These are phyloP conservation scores for Penicillium paradoxum DNA, from an alignment of 495 filamentous ascomycete species.

Conservation along the genomic window DNA sequence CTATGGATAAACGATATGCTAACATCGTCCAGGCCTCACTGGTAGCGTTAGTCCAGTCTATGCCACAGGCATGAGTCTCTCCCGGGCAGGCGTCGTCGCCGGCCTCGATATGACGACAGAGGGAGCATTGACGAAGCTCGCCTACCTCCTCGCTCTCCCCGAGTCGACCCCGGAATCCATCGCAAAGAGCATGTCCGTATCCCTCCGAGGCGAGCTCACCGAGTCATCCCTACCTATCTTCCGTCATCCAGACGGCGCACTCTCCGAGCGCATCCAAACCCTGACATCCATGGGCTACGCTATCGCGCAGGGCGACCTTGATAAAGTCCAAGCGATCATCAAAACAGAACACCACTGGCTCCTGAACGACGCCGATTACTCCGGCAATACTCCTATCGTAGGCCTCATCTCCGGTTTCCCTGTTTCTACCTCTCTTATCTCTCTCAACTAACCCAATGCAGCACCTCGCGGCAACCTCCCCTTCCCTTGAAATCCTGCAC, in stretches of 20 bases:
- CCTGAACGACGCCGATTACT: slow-evolving; percentile 77
- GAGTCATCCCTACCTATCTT: slow-evolving; percentile 61
- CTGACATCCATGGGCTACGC: slow-evolving; percentile 77
- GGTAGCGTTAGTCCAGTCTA: slow-evolving; percentile 89
- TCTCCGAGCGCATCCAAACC: slow-evolving; percentile 42
- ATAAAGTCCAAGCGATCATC: slow-evolving; percentile 59
- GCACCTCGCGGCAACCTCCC: slow-evolving; percentile 62
- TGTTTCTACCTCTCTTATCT: neutral
- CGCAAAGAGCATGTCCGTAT: slow-evolving; percentile 63
- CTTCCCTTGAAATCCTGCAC: slow-evolving; percentile 57
- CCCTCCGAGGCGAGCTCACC: slow-evolving; percentile 82
- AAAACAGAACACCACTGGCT: slow-evolving; percentile 61
- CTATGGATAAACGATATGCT: neutral
- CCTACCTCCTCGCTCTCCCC: slow-evolving; percentile 74
- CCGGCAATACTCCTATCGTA: slow-evolving; percentile 81
- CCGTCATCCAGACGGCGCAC: slow-evolving; percentile 60
- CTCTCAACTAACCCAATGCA: slow-evolving; percentile 17
- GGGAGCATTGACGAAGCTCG: slow-evolving; percentile 88
- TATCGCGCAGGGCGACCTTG: slow-evolving; percentile 66
- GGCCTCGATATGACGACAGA: slow-evolving; percentile 92
- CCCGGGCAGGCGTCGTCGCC: slow-evolving; percentile 85
- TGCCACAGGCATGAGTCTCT: slow-evolving; percentile 81
- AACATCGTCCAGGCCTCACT: slow-evolving; percentile 47
- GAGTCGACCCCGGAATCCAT: slow-evolving; percentile 59
- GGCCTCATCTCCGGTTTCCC: slow-evolving; percentile 27